phyloP scores from a whole-genome alignment of 2,329 filamentous ascomycete species.

The Nemania abortiva region DNA sequence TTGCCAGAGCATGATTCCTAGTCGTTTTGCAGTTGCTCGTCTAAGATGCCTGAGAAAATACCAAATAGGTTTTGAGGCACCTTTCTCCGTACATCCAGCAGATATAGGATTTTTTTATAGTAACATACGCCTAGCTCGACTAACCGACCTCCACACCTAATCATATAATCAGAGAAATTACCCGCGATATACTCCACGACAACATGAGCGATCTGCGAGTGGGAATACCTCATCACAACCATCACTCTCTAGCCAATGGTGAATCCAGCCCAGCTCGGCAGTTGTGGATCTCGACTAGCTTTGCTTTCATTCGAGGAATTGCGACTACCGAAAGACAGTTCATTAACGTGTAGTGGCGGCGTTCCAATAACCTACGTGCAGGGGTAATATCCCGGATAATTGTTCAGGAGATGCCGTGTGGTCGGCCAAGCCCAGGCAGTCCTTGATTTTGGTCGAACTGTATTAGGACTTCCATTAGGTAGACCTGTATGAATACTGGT shows the following conservation, averaged over 20 bases:
- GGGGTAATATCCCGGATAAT: conserved; percentile 28
- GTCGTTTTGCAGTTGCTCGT: background rate
- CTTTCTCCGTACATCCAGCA: background rate
- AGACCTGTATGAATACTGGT: background rate
- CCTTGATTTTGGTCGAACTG: background rate
- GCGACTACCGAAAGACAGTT: conserved; percentile 9
- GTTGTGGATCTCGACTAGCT: conserved; percentile 15
- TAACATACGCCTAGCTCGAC: background rate
- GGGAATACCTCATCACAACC: background rate
- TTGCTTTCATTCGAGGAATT: conserved; percentile 5
- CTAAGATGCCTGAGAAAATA: background rate
- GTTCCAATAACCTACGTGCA: conserved; percentile 6
- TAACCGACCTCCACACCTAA: background rate
- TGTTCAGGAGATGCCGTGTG: conserved; percentile 9
- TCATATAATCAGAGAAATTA: background rate
- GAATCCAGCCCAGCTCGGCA: conserved; percentile 16
- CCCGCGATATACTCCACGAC: conserved; percentile 3
- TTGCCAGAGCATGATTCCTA: conserved; percentile 16
- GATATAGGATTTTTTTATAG: background rate
- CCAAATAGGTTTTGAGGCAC: background rate
- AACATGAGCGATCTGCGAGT: background rate
- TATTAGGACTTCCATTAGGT: background rate
- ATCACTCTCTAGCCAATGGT: background rate
- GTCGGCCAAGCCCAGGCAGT: conserved; percentile 18
- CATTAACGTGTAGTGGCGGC: conserved; percentile 9